Evolutionary conservation across 2,329 filamentous ascomycete species (phyloP).

Genomic region (Fusarium scirpi): DNA sequence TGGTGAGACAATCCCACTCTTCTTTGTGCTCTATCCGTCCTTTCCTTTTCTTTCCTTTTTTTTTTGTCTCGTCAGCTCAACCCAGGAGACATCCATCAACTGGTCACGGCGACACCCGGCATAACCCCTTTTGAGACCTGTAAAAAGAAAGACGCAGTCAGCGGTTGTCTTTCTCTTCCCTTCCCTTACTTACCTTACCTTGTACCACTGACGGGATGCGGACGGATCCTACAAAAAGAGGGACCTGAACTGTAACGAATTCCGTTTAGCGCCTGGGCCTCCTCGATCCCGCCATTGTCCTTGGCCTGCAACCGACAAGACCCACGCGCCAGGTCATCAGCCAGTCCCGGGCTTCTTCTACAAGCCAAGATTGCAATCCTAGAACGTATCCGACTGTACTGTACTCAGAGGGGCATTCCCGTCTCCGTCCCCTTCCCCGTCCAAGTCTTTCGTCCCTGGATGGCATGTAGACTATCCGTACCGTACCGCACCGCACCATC

Average conservation of each 20-base stretch:
- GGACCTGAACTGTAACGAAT: conserved; percentile 44
- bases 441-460: conserved; percentile 31
- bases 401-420: conserved; percentile 30
- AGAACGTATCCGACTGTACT: conserved; percentile 22
- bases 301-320: conserved; percentile 35
- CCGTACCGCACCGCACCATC: conserved; percentile 32
- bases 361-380: conserved; percentile 41
- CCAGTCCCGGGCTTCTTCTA: conserved; percentile 31
- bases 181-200: neutral
- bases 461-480: neutral
- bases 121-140: conserved; percentile 11
- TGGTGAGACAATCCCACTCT: conserved; percentile 34
- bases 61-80: conserved; percentile 14
- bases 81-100: conserved; percentile 21
- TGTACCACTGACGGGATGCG: conserved; percentile 22
- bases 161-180: neutral
- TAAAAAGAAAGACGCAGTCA: conserved; percentile 21
- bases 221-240: conserved; percentile 3
- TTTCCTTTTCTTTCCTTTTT: conserved; percentile 6
- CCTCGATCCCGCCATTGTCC: conserved; percentile 46
- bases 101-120: conserved; percentile 29
- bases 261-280: conserved; percentile 48
- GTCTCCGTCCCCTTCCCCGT: conserved; percentile 20
- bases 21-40: conserved; percentile 7
- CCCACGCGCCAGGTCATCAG: conserved; percentile 39